Evolutionary conservation across 2,329 filamentous ascomycete species (phyloP).

Genomic region (Diaporthe citriasiana): DNA sequence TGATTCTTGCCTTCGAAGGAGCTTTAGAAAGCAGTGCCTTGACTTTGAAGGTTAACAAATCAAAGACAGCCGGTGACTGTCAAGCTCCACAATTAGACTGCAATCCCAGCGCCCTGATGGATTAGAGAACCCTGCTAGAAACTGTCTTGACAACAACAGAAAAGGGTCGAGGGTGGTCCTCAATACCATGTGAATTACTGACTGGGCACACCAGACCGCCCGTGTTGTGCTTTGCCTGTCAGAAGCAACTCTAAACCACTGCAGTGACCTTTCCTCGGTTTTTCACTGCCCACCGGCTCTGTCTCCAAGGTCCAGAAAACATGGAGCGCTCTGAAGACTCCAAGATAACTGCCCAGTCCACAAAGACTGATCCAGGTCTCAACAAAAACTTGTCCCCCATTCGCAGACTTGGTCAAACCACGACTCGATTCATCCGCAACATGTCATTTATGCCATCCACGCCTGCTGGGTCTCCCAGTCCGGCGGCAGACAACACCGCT

Average conservation of each 20-base stretch:
- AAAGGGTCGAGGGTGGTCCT: background rate
- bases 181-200: background rate
- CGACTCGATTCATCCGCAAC: background rate
- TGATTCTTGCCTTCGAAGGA: background rate
- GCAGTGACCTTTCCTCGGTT: background rate
- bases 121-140: no score
- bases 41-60: background rate
- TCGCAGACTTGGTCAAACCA: background rate
- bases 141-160: background rate
- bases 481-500: background rate
- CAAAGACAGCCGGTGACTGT: background rate
- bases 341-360: background rate
- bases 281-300: background rate
- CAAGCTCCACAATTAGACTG: no score
- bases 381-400: background rate
- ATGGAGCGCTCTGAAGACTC: background rate
- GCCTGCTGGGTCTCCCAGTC: background rate
- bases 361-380: background rate
- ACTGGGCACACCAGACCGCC: background rate
- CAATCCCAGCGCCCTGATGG: background rate
- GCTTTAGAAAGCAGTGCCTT: background rate
- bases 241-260: background rate
- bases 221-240: no score
- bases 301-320: background rate
- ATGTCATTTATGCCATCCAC: conserved; percentile 8